These are phyloP conservation scores for Macrocybe gigantea DNA, from an alignment of 768 basidiomycete species.

Conservation along the genomic window DNA sequence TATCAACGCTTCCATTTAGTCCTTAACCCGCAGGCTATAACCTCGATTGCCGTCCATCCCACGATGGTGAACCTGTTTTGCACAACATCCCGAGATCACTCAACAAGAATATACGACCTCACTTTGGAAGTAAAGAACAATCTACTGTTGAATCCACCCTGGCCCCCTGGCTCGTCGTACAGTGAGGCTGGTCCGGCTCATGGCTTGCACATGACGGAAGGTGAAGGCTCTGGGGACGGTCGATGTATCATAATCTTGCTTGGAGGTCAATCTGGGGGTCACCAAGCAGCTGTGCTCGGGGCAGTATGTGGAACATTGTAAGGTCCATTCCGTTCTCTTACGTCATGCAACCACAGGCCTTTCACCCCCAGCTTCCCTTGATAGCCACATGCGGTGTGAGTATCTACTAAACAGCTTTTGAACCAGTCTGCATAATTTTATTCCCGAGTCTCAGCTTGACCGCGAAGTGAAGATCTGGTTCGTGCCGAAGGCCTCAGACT, in stretches of 20 bases:
- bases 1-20: not conserved
- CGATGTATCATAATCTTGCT: conserved; percentile 60
- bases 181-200: conserved; percentile 65
- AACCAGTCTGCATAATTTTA: not conserved
- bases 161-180: conserved; percentile 43
- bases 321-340: not conserved
- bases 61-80: conserved; percentile 51
- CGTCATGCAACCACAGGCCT: conserved; percentile 38
- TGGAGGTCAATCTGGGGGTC: conserved; percentile 71
- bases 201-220: conserved; percentile 54
- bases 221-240: conserved; percentile 58
- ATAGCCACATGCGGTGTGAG: conserved; percentile 77
- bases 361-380: conserved; percentile 58
- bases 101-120: conserved; percentile 63
- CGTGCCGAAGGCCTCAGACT: conserved; percentile 31
- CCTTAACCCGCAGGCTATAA: conserved; percentile 43
- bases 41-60: conserved; percentile 63
- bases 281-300: conserved; percentile 60
- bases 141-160: conserved; percentile 41
- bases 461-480: conserved; percentile 74
- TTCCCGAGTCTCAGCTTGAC: conserved; percentile 46
- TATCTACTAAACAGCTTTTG: not conserved
- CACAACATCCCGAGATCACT: conserved; percentile 69
- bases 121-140: conserved; percentile 9
- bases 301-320: conserved; percentile 39